Percentiles rank a stretch among this genome's conserved stretches.
phyloP scores from a whole-genome alignment of 306 rosid species.

The Vicia sativa region DNA sequence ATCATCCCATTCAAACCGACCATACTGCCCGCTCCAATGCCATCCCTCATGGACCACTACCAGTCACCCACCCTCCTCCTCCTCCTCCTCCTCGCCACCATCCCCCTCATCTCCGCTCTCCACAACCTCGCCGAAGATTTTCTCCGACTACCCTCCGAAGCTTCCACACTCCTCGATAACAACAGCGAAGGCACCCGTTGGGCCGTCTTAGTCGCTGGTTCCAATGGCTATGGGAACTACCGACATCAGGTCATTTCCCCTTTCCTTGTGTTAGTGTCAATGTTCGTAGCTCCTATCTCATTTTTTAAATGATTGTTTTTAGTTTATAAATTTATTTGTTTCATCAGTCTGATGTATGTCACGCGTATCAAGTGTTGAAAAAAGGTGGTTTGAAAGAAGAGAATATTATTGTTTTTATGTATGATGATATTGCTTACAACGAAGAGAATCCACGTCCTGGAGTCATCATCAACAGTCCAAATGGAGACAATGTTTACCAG shows the following conservation, averaged over 20 bases:
- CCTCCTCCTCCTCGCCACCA: constrained; percentile 35
- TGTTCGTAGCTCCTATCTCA: no score
- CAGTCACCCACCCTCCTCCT: constrained; percentile 23
- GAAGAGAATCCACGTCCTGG: constrained; percentile 91
- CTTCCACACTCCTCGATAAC: constrained; percentile 51
- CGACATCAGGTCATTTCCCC: constrained; percentile 70
- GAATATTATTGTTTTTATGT: constrained; percentile 91
- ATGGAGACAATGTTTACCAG: constrained; percentile 78
- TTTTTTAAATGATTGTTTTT: not conserved
- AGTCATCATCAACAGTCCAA: constrained; percentile 80
- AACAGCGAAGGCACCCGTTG: constrained; percentile 65
- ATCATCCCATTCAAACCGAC: not conserved
- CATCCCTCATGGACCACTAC: constrained; percentile 43
- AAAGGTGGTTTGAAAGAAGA: constrained; percentile 90
- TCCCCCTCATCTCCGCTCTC: constrained; percentile 36
- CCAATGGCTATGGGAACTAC: constrained; percentile 97
- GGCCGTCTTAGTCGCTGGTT: constrained; percentile 94
- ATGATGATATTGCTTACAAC: constrained; percentile 81
- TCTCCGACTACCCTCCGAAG: constrained; percentile 79
- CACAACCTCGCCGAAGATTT: constrained; percentile 52
- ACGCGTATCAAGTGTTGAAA: constrained; percentile 91
- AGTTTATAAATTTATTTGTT: not conserved
- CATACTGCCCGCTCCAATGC: not conserved
- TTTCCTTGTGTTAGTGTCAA: no score
- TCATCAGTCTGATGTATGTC: constrained; percentile 83